Conservation (phyloP, 805 yeast species). For the Metschnikowia drakensbergensis region DNA sequence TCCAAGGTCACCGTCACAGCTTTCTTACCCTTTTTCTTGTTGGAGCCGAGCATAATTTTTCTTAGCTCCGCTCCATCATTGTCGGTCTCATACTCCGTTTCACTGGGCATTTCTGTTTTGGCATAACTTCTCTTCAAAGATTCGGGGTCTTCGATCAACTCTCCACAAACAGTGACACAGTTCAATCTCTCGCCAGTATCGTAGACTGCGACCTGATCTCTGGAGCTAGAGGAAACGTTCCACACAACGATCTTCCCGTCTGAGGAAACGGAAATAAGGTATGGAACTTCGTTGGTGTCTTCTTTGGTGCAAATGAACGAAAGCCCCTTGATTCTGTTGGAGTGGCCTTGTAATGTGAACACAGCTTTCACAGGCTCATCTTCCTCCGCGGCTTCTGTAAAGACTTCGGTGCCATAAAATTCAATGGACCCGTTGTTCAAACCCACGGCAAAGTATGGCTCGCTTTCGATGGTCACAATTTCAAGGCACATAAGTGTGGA, state of each 20-base stretch:
- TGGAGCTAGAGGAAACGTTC: conserved; percentile 52
- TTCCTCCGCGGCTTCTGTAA: conserved; percentile 20
- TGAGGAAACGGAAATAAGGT: conserved; percentile 78
- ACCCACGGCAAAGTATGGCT: conserved; percentile 62
- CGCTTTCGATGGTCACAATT: conserved; percentile 41
- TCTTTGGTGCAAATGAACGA: conserved; percentile 43
- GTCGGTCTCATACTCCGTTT: conserved; percentile 66
- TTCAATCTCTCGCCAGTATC: conserved; percentile 88
- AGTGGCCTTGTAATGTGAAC: conserved; percentile 72
- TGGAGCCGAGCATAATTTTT: conserved; percentile 51
- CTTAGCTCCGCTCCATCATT: conserved; percentile 61
- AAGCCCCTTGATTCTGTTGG: conserved; percentile 80
- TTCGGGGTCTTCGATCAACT: conserved; percentile 66
- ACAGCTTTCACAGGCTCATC: conserved; percentile 38
- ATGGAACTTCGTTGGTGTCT: conserved; percentile 36
- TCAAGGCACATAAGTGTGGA: conserved; percentile 68
- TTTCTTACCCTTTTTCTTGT: conserved; percentile 36
- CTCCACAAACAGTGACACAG: conserved; percentile 76
- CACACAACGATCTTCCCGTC: conserved; percentile 93
- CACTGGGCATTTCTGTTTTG: conserved; percentile 35
- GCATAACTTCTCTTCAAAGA: conserved; percentile 60
- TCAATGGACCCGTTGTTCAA: conserved; percentile 66
- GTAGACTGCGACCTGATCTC: conserved; percentile 86
- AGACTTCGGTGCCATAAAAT: conserved; percentile 43
- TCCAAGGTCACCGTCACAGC: conserved; percentile 54